Percentiles rank a stretch among this genome's conserved stretches.
phyloP scores from a whole-genome alignment of 2,329 filamentous ascomycete genomes.

The Corniculantispora saksenae region DNA sequence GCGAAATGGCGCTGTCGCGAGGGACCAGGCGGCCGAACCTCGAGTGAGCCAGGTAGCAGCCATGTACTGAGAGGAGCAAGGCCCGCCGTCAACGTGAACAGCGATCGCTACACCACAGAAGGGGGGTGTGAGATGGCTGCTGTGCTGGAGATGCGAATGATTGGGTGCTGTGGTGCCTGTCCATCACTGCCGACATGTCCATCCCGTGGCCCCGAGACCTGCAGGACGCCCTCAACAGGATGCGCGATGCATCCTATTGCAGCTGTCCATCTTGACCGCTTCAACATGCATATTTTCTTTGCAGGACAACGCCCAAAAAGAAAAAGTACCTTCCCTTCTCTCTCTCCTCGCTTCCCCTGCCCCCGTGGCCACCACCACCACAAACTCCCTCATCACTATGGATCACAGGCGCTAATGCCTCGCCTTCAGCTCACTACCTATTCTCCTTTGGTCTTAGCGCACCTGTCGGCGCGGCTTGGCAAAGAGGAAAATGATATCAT shows the following conservation, averaged over 20 bases:
- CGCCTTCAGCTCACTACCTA: not conserved
- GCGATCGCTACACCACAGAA: too few relatives aligned
- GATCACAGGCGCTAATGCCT: not conserved
- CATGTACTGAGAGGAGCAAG: too few relatives aligned
- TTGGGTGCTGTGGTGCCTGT: not conserved
- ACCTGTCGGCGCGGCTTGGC: slow-evolving; percentile 3
- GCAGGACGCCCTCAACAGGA: not conserved
- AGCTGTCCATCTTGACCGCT: not conserved
- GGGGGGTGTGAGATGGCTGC: too few relatives aligned
- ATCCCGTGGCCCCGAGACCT: not conserved
- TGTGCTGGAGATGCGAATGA: not conserved
- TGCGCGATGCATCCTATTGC: not conserved
- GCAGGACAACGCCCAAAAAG: not conserved
- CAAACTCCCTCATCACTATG: not conserved
- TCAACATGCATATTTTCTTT: not conserved
- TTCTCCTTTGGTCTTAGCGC: slow-evolving; percentile 4
- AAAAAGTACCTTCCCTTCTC: not conserved
- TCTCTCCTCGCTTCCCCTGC: not conserved
- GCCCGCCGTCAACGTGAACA: too few relatives aligned
- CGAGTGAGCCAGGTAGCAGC: not conserved
- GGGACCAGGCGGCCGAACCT: not conserved
- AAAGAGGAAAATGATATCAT: slow-evolving; percentile 12
- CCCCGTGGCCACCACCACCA: not conserved
- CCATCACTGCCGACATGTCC: not conserved
- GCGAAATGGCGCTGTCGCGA: not conserved